Evolutionary conservation across 352 stramenopile species (phyloP).

Genomic region (Phytopythium boreale): DNA sequence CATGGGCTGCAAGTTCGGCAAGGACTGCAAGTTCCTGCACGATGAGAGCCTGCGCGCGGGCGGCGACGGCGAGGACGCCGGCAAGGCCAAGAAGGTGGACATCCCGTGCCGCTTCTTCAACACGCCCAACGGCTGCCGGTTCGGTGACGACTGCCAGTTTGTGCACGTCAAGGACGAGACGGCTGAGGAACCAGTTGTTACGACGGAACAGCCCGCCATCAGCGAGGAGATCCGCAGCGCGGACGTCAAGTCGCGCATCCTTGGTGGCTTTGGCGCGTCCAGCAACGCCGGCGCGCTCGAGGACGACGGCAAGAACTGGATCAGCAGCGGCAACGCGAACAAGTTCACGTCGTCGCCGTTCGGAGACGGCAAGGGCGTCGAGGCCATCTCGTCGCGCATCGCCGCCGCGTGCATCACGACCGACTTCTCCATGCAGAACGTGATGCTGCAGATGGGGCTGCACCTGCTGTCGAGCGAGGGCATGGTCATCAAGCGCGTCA

Average conservation of each 20-base stretch:
- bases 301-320: slow-evolving; percentile 89
- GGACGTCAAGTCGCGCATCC: slow-evolving; percentile 86
- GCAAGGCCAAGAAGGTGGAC: slow-evolving; percentile 52
- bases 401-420: slow-evolving; percentile 82
- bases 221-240: slow-evolving; percentile 63
- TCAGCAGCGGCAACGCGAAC: slow-evolving; percentile 56
- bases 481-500: slow-evolving; percentile 86
- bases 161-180: slow-evolving; percentile 51
- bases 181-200: slow-evolving; percentile 11
- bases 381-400: slow-evolving; percentile 52
- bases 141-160: slow-evolving; percentile 69
- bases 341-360: slow-evolving; percentile 76
- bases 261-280: slow-evolving; percentile 72
- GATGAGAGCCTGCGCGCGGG: slow-evolving; percentile 29
- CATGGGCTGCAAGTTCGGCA: slow-evolving; percentile 80
- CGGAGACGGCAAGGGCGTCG: slow-evolving; percentile 61
- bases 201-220: slow-evolving; percentile 25
- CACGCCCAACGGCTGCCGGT: slow-evolving; percentile 66
- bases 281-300: slow-evolving; percentile 74
- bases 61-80: slow-evolving; percentile 15
- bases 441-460: slow-evolving; percentile 88
- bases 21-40: slow-evolving; percentile 81
- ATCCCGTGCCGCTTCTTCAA: slow-evolving; percentile 80
- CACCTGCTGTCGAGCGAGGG: slow-evolving; percentile 76
- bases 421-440: slow-evolving; percentile 90